A percentile compares a stretch with the other conserved stretches of the same genome.
These are phyloP conservation scores for Yarrowia sp. DNA, from an alignment of 805 yeast species.

Conservation along the genomic window DNA sequence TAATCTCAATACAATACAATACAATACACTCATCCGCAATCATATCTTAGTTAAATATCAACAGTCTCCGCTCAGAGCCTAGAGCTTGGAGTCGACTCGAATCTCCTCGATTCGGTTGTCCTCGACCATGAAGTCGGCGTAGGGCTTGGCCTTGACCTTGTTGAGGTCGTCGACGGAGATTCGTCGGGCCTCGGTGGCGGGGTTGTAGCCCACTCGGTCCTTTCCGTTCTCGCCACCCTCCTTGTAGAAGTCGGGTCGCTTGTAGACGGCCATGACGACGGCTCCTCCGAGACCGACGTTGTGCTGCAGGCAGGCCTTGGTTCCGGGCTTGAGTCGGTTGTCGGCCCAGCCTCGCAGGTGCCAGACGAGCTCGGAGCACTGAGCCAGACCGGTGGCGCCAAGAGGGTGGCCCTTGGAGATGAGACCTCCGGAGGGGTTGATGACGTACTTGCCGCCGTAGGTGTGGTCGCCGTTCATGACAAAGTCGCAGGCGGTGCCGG, in stretches of 20 bases:
- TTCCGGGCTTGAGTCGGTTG: conserved; percentile 32
- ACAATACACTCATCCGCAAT: too few species aligned
- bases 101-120: conserved; percentile 28
- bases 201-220: conserved; percentile 33
- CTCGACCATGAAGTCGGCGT: conserved; percentile 27
- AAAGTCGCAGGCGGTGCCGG: conserved; percentile 33
- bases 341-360: conserved; percentile 36
- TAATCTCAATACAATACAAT: too few species aligned
- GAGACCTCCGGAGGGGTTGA: conserved; percentile 36
- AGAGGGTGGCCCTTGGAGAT: conserved; percentile 35
- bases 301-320: conserved; percentile 33
- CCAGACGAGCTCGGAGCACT: conserved; percentile 35
- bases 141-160: conserved; percentile 28
- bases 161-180: conserved; percentile 27
- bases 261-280: conserved; percentile 33
- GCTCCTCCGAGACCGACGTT: conserved; percentile 36
- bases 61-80: too few species aligned
- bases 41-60: not conserved
- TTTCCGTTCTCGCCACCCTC: conserved; percentile 31
- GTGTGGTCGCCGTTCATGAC: conserved; percentile 33
- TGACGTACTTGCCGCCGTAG: conserved; percentile 34
- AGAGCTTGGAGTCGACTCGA: conserved; percentile 24
- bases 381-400: conserved; percentile 36
- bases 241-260: conserved; percentile 29
- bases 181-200: conserved; percentile 33